Base-by-base conservation (phyloP, 208 protist species). In the Leishmania major region DNA sequence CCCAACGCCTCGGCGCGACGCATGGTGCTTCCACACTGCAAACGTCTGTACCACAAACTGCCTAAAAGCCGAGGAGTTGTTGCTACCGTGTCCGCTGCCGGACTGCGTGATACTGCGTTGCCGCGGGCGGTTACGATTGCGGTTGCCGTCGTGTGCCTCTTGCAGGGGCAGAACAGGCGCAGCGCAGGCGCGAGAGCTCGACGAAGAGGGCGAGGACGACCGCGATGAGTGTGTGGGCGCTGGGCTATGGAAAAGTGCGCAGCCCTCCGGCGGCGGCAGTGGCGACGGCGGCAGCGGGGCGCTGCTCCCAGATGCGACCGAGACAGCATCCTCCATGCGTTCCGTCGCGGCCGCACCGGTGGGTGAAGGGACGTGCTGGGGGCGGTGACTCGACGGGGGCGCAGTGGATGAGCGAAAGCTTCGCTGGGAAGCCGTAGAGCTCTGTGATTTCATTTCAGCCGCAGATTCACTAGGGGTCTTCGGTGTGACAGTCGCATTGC, bases 1-100 rank as follows among this genome's bases (percentile, higher is more conserved):
- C 37, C 90, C 88, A 2, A 81, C 82, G 31, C 90, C 86, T 31
- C 77, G 81, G 62, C 92, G 88, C 19, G 90, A 93, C 67, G 89
- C 76, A 82, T 95, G 92, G 70, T 95, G 92, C 81, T 95, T 95
- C 80, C 85, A 79, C 7, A 93, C 82, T 78, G 73, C 73, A 72
- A 86, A 93, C 7, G n/a, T 40, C 47, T 55, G 25, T 37, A 53
- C 70, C 37, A 55, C 70, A 2, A 25, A 55, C 28, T 74, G 22
- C 40, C 70, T 45, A n/a, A 2, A n/a, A 51, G 47, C 31, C 22
- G 40, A 4, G 8, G 70, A 2, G 28, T 37, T 55, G 70, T 4
- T 74, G 70, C 40, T 74, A n/a, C 43, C 31, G 45, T 31, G 40
- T 31, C 15, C 75, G n/a, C 28, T 28, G 60, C 31, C 75, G 13